Conservation (phyloP, 352 stramenopile species). For the Globisporangium megalacanthum region DNA sequence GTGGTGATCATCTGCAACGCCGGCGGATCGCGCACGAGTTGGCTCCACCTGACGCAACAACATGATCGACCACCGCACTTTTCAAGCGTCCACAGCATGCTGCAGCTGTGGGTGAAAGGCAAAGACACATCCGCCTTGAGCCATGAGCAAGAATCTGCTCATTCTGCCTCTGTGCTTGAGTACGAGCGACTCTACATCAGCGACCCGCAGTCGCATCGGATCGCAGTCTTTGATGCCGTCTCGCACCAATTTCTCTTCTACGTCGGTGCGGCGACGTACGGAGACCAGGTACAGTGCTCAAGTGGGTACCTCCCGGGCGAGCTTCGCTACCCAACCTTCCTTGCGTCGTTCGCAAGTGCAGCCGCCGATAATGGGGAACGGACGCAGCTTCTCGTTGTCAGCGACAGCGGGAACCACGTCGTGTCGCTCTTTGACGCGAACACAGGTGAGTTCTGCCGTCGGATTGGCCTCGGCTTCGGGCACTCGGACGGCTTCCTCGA, state of each 20-base stretch:
- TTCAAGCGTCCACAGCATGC: slow-evolving; percentile 25
- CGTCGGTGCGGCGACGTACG: slow-evolving; percentile 56
- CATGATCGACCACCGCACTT: neutral
- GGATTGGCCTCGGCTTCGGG: slow-evolving; percentile 49
- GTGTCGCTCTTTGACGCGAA: slow-evolving; percentile 48
- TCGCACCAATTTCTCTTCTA: slow-evolving; percentile 23
- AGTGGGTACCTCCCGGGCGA: slow-evolving; percentile 45
- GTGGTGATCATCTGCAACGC: slow-evolving; percentile 44
- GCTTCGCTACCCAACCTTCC: slow-evolving; percentile 39
- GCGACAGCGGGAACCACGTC: slow-evolving; percentile 56
- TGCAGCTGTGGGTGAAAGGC: slow-evolving; percentile 12
- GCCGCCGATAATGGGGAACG: neutral
- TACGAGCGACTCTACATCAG: slow-evolving; percentile 34
- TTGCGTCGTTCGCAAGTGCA: slow-evolving; percentile 18
- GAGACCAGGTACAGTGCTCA: slow-evolving; percentile 35
- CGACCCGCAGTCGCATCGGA: slow-evolving; percentile 45
- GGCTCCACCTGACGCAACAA: slow-evolving; percentile 20
- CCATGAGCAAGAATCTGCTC: neutral
- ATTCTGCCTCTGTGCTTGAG: neutral
- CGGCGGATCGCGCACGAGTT: slow-evolving; percentile 36
- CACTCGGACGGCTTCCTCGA: slow-evolving; percentile 44
- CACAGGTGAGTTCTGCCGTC: slow-evolving; percentile 24
- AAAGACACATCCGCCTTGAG: neutral
- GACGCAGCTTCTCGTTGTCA: slow-evolving; percentile 27
- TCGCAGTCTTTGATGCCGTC: slow-evolving; percentile 32